These are phyloP conservation scores for Pseudozyma hubeiensis DNA, from an alignment of 1,284 basidiomycete genomes.

Conservation along the genomic window DNA sequence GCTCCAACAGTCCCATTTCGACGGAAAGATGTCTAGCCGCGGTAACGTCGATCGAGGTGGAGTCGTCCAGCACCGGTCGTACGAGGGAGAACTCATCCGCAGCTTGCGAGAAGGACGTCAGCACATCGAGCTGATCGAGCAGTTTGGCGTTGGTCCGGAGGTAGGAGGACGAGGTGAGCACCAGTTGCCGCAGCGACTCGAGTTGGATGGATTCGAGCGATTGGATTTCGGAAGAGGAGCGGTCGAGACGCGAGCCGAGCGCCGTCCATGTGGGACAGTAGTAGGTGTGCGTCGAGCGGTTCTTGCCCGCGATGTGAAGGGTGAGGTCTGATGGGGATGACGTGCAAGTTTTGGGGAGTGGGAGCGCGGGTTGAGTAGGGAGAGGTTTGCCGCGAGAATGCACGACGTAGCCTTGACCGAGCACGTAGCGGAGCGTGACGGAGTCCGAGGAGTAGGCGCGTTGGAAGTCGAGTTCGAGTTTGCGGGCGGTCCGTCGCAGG, in stretches of 20 bases:
- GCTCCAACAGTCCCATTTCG: constrained; percentile 83
- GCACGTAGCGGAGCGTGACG: constrained; percentile 54
- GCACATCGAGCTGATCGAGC: constrained; percentile 89
- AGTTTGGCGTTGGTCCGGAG: constrained; percentile 80
- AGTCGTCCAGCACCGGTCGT: constrained; percentile 78
- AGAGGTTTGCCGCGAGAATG: constrained; percentile 52
- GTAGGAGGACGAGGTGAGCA: constrained; percentile 19
- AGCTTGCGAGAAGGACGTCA: constrained; percentile 82
- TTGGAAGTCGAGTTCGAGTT: constrained; percentile 49
- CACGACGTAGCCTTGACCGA: constrained; percentile 65
- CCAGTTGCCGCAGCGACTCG: constrained; percentile 53
- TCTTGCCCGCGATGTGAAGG: constrained; percentile 56
- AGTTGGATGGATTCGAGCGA: constrained; percentile 51
- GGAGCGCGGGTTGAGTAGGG: neutral
- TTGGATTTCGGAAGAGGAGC: constrained; percentile 41
- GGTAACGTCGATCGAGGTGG: constrained; percentile 70
- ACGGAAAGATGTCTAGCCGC: constrained; percentile 92
- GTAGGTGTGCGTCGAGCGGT: constrained; percentile 57
- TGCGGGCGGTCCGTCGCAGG: constrained; percentile 39
- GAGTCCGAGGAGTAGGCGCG: constrained; percentile 23
- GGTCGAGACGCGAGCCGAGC: constrained; percentile 49
- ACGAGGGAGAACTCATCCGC: constrained; percentile 83
- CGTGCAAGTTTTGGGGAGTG: neutral
- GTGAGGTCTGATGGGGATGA: constrained; percentile 5
- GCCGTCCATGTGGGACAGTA: constrained; percentile 53